Conservation (phyloP, 176 grass and related monocot genomes). For the Oryza meyeriana region DNA sequence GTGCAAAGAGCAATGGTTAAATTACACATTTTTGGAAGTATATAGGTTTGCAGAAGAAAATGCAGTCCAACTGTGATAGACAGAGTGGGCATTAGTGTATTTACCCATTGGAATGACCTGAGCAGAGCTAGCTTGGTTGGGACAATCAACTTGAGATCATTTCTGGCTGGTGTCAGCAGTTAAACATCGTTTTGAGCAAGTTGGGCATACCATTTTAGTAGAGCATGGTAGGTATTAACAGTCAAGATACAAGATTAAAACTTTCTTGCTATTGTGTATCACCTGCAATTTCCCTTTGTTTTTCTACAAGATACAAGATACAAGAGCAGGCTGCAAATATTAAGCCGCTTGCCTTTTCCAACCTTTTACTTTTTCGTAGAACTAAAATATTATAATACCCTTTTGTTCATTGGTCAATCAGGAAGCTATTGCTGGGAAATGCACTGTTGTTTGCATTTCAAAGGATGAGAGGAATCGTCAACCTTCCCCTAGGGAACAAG, state of each 20-base stretch:
- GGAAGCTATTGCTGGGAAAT: conserved; percentile 90
- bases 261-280: conserved; percentile 11
- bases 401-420: conserved; percentile 37
- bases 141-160: conserved; percentile 10
- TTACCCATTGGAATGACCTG: conserved; percentile 13
- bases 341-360: conserved; percentile 2
- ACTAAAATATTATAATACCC: conserved; percentile 26
- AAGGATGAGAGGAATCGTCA: conserved; percentile 68
- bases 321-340: too few species aligned
- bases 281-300: too few species aligned
- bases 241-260: not conserved
- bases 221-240: not conserved
- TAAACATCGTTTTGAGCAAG: conserved; percentile 17
- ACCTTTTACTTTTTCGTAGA: conserved; percentile 1
- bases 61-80: conserved; percentile 9
- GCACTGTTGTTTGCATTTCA: conserved; percentile 78
- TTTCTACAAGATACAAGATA: too few species aligned
- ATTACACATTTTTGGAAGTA: conserved; percentile 16
- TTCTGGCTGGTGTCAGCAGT: conserved; percentile 3
- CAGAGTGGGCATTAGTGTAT: not conserved
- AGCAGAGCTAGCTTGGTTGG: not conserved
- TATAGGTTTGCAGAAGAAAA: not conserved
- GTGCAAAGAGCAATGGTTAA: not conserved
- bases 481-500: conserved; percentile 57
- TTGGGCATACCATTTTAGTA: conserved; percentile 4